Evolutionary conservation across 78 protist genomes (phyloP), one percentile per base, ranked within the genome.

Genomic region (Blattamonas nauphoetae): DNA sequence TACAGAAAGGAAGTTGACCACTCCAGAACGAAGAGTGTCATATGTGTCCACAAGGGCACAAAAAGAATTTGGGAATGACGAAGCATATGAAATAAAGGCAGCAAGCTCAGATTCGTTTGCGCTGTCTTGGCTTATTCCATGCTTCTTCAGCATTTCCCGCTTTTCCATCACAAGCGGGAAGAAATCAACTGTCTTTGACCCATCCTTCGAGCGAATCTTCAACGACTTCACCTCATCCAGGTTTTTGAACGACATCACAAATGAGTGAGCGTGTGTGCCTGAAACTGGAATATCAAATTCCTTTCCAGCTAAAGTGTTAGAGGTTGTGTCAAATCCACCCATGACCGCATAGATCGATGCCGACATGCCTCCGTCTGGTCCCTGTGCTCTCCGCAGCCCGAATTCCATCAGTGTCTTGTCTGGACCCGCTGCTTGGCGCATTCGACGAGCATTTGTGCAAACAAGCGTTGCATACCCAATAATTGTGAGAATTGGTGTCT

Each of bases 191-290:
- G 71, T 55, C 71, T 11, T 29, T 29, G 38, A 29, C 71, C 38
- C 71, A 55, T 11, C 21, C 21, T 11, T 21, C 11, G 11, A 29
- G 11, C 71, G 11, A n/a, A n/a, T n/a, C 71, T 55, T 6, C 41
- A 79, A 21, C 29, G 4, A 5, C 83, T 33, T 21, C 34, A 91
- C 81, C 43, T 93, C 93, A 4, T 43, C 86, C 33, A 89, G 46
- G 35, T 43, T 1, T 11, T 78, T 78, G 86, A 92, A 95, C 4
- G 94, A 86, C 36, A 93, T 87, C 2, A 96, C 92, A 71, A 90
- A 96, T 0, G 94, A 29, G 91, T 96, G 98, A 0, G 96, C 96
- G 78, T 94, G 96, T 0, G 98, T 96, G 78, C 98, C 98, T 4
- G 2, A 0, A 2, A 41, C 1, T 1, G 91, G 88, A 45, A 94